Base-by-base conservation (phyloP, 441 rosid species). In the Melastoma candidum region DNA sequence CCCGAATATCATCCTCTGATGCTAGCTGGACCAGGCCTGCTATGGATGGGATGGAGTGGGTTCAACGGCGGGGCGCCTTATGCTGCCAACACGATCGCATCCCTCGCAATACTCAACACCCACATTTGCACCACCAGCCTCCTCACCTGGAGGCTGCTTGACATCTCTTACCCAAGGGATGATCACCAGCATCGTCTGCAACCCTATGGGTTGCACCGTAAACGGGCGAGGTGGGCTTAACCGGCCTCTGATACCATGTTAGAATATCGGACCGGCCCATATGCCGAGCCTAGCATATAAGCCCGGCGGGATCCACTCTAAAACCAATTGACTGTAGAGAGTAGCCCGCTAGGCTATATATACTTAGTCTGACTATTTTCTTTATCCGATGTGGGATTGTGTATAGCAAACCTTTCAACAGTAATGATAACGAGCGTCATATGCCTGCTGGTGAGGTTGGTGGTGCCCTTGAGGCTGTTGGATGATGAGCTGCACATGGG, bases 401-500 rank as follows among this genome's bases (percentile, higher is more conserved):
- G 22, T 17, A 17, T 17, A 17, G 22, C 22, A 17, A 17, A 17
- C 22, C 22, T 17, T 17, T 17, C 22, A 17, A 17, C 22, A 17
- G 22, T 62, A 3, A 55, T 26, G 17, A 48, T 12, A 8, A 62
- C 66, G 1, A 62, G 66, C 66, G 11, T 62, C 8, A 54, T 54
- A 49, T 62, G 66, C 44, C 12, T 62, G 26, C 25, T 54, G 51
- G 48, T 62, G 44, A 43, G 54, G 46, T 0, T 7, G 47, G 39
- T 62, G 22, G 66, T 62, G 47, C 66, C 60, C 12, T 53, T 62
- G 41, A 54, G 60, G 26, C 48, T 62, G 66, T 13, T 54, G 12
- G 66, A 62, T 12, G 66, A 62, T 3, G 66, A 62, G 50, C 12
- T 62, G 24, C 66, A 48, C 46, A 2, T 36, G 32, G 66, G 66